Conservation (phyloP, 1,139 yeast species). For the Sugiyamaella japonica region DNA sequence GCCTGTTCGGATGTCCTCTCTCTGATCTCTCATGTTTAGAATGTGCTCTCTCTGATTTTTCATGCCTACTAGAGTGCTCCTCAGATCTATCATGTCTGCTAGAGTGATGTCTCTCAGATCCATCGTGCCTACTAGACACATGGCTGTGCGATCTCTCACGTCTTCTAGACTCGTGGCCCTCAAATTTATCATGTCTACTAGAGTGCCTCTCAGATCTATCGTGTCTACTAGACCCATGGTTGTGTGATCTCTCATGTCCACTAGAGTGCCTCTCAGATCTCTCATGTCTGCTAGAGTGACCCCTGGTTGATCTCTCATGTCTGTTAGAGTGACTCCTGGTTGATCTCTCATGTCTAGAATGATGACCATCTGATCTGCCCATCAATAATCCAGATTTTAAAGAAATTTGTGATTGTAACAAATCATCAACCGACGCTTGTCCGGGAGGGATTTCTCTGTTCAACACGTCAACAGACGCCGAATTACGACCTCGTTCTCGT, state of each 20-base stretch:
- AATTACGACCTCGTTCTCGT: no score
- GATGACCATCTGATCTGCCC: background rate
- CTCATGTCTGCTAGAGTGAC: background rate
- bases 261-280: background rate
- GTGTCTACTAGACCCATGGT: background rate
- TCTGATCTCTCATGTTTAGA: no score
- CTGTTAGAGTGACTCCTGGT: no score
- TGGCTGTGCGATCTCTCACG: background rate
- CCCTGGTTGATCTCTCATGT: no score
- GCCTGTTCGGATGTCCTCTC: background rate
- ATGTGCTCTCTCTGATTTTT: no score
- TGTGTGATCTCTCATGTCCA: background rate
- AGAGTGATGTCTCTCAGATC: background rate
- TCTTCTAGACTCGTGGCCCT: background rate
- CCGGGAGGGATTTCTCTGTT: background rate
- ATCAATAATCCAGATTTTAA: background rate
- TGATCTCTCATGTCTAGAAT: no score
- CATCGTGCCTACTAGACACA: background rate
- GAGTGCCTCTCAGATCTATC: background rate
- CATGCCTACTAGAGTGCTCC: background rate
- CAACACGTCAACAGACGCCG: no score
- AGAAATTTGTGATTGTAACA: background rate
- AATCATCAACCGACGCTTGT: background rate
- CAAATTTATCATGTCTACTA: background rate
- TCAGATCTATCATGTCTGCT: background rate